Percentiles rank a stretch among this genome's conserved stretches.
Evolutionary conservation across 176 grass and related monocot genomes (phyloP).

Genomic region (Triticum timopheevii): DNA sequence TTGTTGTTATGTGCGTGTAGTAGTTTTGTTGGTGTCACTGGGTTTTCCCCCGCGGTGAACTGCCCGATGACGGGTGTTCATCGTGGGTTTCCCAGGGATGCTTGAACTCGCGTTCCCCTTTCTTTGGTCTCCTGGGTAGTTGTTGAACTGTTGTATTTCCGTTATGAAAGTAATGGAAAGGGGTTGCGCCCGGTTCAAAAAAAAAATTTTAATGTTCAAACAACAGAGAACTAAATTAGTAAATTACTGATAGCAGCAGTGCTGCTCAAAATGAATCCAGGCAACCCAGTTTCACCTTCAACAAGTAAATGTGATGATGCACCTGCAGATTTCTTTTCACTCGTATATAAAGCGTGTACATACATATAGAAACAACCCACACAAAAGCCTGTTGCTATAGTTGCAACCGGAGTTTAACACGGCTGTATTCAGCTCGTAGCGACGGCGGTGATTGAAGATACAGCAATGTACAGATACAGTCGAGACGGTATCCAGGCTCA

Average conservation of each 20-base stretch:
- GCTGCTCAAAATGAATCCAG: background rate
- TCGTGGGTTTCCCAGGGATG: too few relatives aligned
- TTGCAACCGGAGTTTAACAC: background rate
- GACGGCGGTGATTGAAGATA: background rate
- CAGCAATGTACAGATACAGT: slow-evolving; percentile 28
- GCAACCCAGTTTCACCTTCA: background rate
- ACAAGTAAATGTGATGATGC: background rate
- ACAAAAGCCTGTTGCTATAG: background rate
- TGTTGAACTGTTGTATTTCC: too few relatives aligned
- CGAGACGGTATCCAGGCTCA: slow-evolving; percentile 16
- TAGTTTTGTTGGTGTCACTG: too few relatives aligned
- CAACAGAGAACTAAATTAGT: background rate
- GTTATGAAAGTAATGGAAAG: too few relatives aligned
- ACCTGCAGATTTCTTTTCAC: slow-evolving; percentile 8
- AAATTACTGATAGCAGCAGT: background rate
- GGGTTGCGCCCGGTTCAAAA: too few relatives aligned
- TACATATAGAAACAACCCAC: slow-evolving; percentile 25
- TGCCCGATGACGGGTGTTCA: too few relatives aligned
- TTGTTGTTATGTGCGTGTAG: too few relatives aligned
- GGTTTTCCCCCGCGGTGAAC: too few relatives aligned
- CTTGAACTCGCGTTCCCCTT: too few relatives aligned
- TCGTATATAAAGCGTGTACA: background rate
- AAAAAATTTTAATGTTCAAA: too few relatives aligned
- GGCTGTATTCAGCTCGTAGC: slow-evolving; percentile 16
- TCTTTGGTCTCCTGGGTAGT: too few relatives aligned